These are phyloP conservation scores for Pestalotiopsis sp. DNA, from an alignment of 2,329 filamentous ascomycete species.

Conservation along the genomic window DNA sequence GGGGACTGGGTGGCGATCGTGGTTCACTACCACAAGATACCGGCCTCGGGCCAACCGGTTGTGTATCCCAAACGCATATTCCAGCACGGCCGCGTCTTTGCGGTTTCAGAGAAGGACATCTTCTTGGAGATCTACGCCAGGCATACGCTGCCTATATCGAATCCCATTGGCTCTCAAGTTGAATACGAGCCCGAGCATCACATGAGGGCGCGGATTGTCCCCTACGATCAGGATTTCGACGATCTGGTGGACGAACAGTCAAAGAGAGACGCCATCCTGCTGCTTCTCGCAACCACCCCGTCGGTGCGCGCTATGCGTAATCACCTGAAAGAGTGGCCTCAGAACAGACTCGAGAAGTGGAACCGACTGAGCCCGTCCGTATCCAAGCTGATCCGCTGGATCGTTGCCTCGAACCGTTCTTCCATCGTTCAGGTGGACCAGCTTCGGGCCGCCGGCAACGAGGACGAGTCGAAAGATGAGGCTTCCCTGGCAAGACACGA, in stretches of 20 bases:
- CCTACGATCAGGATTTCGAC: constrained; percentile 63
- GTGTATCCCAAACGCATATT: constrained; percentile 11
- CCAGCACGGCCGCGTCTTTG: constrained; percentile 26
- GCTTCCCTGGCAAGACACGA: constrained; percentile 27
- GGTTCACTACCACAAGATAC: background rate
- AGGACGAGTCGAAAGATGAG: background rate
- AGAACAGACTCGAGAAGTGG: constrained; percentile 43
- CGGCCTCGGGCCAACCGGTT: background rate
- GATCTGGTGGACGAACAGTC: constrained; percentile 40
- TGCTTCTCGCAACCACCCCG: constrained; percentile 63
- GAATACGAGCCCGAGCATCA: background rate
- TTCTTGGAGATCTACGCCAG: constrained; percentile 21
- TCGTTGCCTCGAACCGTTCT: constrained; percentile 86
- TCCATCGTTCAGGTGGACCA: constrained; percentile 78
- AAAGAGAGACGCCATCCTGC: constrained; percentile 53
- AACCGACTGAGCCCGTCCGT: constrained; percentile 66
- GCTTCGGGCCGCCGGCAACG: constrained; percentile 22
- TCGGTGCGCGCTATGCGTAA: constrained; percentile 59
- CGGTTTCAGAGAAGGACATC: background rate
- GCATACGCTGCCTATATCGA: constrained; percentile 18
- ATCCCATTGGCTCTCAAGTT: constrained; percentile 2
- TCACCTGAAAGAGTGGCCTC: constrained; percentile 44
- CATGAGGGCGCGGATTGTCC: constrained; percentile 18
- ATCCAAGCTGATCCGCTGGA: constrained; percentile 77
- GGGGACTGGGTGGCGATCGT: constrained; percentile 30